Conservation (phyloP, 169 alveolate genomes). For the Plasmodium cynomolgi region DNA sequence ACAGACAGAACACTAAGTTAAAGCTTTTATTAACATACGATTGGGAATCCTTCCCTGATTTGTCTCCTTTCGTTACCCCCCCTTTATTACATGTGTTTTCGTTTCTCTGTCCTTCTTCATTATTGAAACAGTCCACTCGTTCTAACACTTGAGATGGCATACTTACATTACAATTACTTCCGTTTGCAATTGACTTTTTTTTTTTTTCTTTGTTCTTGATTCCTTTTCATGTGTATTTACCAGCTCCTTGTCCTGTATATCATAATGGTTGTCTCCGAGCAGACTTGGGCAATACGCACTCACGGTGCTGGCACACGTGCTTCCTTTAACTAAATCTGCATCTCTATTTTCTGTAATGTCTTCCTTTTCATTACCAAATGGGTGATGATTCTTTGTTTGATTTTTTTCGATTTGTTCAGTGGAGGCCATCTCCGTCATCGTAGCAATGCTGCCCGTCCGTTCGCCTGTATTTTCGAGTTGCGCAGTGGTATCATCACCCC, state of each 20-base stretch:
- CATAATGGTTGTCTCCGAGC: background rate
- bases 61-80: background rate
- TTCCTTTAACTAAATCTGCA: background rate
- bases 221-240: background rate
- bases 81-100: background rate
- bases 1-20: slow-evolving; percentile 33
- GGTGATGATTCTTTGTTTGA: background rate
- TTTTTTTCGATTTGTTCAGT: background rate
- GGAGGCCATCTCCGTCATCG: background rate
- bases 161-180: background rate
- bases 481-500: background rate
- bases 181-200: background rate
- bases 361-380: background rate
- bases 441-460: background rate
- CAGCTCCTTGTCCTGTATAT: background rate
- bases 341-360: background rate
- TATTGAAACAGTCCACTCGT: background rate
- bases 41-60: background rate
- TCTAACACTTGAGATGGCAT: background rate
- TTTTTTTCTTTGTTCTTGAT: background rate
- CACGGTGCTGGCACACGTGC: background rate
- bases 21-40: slow-evolving; percentile 27
- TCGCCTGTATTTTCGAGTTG: background rate
- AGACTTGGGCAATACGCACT: background rate
- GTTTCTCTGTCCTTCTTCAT: background rate